Evolutionary conservation across 2,329 filamentous ascomycete genomes (phyloP).

Genomic region (Elsinoe ampelina): DNA sequence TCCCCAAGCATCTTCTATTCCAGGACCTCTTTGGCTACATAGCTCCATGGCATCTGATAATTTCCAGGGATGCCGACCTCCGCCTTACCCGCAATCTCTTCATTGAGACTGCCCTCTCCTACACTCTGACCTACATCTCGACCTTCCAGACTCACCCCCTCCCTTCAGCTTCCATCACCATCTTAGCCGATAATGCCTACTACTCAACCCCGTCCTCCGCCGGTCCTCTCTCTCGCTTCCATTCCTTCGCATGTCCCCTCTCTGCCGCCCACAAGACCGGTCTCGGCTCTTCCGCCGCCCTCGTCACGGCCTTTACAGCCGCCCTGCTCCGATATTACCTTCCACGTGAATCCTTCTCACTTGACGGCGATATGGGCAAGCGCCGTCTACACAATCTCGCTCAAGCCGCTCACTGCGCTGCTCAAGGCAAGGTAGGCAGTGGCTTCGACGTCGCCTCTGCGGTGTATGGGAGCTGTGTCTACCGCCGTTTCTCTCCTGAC

Average conservation of each 20-base stretch:
- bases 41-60: conserved; percentile 14
- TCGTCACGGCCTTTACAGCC: conserved; percentile 79
- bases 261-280: conserved; percentile 85
- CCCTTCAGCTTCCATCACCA: conserved; percentile 64
- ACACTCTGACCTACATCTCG: conserved; percentile 73
- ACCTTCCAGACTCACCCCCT: conserved; percentile 43
- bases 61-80: conserved; percentile 28
- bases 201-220: conserved; percentile 61
- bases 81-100: conserved; percentile 63
- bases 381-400: conserved; percentile 78
- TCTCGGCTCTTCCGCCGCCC: conserved; percentile 84
- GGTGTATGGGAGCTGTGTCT: conserved; percentile 83
- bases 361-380: conserved; percentile 46
- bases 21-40: background rate
- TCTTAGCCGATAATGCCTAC: conserved; percentile 93
- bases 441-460: conserved; percentile 93
- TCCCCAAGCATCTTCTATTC: background rate
- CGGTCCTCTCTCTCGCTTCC: conserved; percentile 48
- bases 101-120: conserved; percentile 82
- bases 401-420: conserved; percentile 87
- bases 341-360: conserved; percentile 45
- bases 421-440: conserved; percentile 91
- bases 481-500: conserved; percentile 81
- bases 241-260: conserved; percentile 67
- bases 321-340: conserved; percentile 70